Conservation (phyloP, 805 yeast species). For the Barnettozyma siamensis region DNA sequence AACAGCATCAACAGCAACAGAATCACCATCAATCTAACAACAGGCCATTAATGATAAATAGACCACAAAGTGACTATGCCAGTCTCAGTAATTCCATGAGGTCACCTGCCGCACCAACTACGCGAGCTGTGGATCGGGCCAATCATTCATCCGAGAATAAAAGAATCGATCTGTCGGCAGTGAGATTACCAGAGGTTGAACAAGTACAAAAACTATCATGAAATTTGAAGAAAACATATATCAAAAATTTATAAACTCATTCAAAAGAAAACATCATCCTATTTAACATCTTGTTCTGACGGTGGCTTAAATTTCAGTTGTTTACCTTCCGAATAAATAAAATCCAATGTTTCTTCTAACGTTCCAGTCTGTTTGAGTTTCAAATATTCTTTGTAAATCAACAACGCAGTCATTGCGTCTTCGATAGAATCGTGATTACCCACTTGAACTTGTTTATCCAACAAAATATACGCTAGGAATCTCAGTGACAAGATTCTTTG, state of each 20-base stretch:
- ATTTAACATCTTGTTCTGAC: slow-evolving; percentile 8
- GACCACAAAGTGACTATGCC: background rate
- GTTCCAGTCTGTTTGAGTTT: slow-evolving; percentile 53
- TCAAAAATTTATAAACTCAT: too few species aligned
- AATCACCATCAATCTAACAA: background rate
- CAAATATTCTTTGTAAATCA: slow-evolving; percentile 65
- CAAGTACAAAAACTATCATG: slow-evolving; percentile 20
- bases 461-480: slow-evolving; percentile 75
- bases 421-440: slow-evolving; percentile 97
- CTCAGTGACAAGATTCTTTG: slow-evolving; percentile 79
- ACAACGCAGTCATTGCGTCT: slow-evolving; percentile 85
- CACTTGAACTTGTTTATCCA: slow-evolving; percentile 73
- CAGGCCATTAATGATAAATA: slow-evolving; percentile 7
- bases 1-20: slow-evolving; percentile 14
- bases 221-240: background rate
- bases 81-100: slow-evolving; percentile 6
- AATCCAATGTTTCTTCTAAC: slow-evolving; percentile 56
- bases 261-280: background rate
- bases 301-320: slow-evolving; percentile 25
- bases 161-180: slow-evolving; percentile 23
- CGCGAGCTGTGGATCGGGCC: slow-evolving; percentile 37
- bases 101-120: slow-evolving; percentile 28
- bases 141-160: slow-evolving; percentile 19
- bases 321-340: slow-evolving; percentile 65
- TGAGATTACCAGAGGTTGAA: slow-evolving; percentile 18